Percentiles rank a stretch among this genome's conserved stretches.
phyloP scores from a whole-genome alignment of 2,329 filamentous ascomycete genomes.

The Monilinia fructigena region DNA sequence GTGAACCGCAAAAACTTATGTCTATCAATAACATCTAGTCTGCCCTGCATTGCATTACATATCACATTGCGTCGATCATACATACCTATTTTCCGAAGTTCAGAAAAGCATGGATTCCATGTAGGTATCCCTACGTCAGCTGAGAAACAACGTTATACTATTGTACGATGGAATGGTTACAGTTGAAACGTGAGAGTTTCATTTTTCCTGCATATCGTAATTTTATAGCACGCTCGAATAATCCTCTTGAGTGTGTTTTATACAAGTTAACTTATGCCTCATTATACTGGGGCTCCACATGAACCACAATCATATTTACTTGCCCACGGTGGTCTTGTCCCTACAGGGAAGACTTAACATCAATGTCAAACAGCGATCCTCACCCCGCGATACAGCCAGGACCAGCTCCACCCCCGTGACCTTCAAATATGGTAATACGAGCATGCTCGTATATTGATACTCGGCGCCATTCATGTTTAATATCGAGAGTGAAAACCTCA shows the following conservation, averaged over 20 bases:
- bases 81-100: conserved; percentile 5
- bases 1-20: not conserved
- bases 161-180: not conserved
- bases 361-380: conserved; percentile 10
- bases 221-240: not conserved
- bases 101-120: not conserved
- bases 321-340: not conserved
- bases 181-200: not conserved
- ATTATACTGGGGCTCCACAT: not conserved
- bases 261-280: no score
- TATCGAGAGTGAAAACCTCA: not conserved
- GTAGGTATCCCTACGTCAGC: not conserved
- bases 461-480: not conserved
- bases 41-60: not conserved
- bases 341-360: not conserved
- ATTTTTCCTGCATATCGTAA: not conserved
- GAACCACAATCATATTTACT: not conserved
- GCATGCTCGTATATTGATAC: not conserved
- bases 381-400: conserved; percentile 14
- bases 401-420: conserved; percentile 1
- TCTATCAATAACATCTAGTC: conserved; percentile 7
- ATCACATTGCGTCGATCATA: conserved; percentile 6
- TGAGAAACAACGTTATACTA: not conserved
- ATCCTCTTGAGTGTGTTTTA: not conserved
- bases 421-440: not conserved